Evolutionary conservation across 805 yeast species (phyloP).

Genomic region (Candida odintsovae): DNA sequence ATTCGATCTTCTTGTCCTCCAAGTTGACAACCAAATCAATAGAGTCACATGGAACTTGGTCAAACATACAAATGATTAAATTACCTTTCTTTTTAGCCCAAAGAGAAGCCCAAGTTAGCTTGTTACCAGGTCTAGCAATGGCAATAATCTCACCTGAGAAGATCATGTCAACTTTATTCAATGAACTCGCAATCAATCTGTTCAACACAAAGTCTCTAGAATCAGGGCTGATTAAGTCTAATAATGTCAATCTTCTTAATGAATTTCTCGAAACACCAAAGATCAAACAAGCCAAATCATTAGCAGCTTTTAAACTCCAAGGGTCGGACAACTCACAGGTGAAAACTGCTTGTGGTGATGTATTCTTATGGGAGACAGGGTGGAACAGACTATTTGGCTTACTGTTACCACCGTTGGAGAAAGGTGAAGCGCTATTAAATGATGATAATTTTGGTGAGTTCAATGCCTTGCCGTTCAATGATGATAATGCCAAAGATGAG

Average conservation of each 20-base stretch:
- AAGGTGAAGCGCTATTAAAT: background rate
- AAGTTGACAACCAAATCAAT: conserved; percentile 45
- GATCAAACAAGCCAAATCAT: conserved; percentile 82
- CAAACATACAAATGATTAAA: conserved; percentile 76
- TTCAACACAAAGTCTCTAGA: conserved; percentile 65
- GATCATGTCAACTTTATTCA: conserved; percentile 37
- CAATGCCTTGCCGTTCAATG: conserved; percentile 13
- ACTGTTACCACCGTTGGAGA: conserved; percentile 18
- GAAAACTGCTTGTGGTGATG: conserved; percentile 78
- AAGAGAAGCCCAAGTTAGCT: conserved; percentile 75
- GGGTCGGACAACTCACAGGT: conserved; percentile 73
- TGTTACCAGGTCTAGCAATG: conserved; percentile 59
- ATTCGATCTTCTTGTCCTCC: conserved; percentile 10
- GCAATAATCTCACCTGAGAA: conserved; percentile 86
- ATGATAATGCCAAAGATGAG: conserved; percentile 27
- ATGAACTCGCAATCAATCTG: conserved; percentile 36
- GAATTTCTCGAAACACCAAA: conserved; percentile 73
- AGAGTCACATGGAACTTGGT: conserved; percentile 74
- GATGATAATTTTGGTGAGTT: conserved; percentile 7
- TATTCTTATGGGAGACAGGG: conserved; percentile 62
- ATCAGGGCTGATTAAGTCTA: conserved; percentile 76
- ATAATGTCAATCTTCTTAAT: conserved; percentile 53
- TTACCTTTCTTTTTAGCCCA: conserved; percentile 82
- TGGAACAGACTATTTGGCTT: conserved; percentile 44
- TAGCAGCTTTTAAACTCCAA: conserved; percentile 77